Evolutionary conservation across 1,284 basidiomycete genomes (phyloP).

Genomic region (Irpex lacteus): DNA sequence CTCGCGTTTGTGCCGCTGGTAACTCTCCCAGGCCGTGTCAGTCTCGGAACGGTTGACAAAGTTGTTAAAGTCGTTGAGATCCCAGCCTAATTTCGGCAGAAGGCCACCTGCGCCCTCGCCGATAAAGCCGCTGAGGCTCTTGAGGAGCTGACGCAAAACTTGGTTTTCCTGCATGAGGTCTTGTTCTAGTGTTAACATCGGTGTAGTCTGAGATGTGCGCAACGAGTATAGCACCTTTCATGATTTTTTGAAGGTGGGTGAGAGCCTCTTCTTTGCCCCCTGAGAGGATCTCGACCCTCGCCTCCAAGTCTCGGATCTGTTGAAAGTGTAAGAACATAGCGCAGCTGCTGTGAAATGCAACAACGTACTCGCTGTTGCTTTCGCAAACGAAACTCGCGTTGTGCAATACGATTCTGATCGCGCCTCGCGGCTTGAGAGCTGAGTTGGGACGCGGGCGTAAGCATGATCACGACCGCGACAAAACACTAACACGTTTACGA

Average conservation of each 20-base stretch:
- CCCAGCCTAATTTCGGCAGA: slow-evolving; percentile 78
- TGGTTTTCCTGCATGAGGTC: slow-evolving; percentile 90
- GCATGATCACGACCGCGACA: slow-evolving; percentile 28
- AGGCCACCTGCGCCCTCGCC: slow-evolving; percentile 81
- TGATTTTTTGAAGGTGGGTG: slow-evolving; percentile 75
- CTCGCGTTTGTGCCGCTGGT: slow-evolving; percentile 60
- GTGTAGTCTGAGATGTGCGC: neutral
- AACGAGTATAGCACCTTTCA: slow-evolving; percentile 54
- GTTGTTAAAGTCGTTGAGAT: slow-evolving; percentile 71
- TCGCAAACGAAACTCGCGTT: slow-evolving; percentile 86
- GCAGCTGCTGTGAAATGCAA: slow-evolving; percentile 7
- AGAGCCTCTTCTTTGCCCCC: slow-evolving; percentile 87
- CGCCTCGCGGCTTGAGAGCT: slow-evolving; percentile 83
- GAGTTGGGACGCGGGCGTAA: slow-evolving; percentile 28
- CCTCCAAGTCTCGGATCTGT: slow-evolving; percentile 90
- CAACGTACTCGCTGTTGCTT: slow-evolving; percentile 77
- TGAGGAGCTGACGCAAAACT: slow-evolving; percentile 74
- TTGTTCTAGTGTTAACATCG: slow-evolving; percentile 26
- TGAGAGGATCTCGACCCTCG: slow-evolving; percentile 86
- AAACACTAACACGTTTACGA: slow-evolving; percentile 14
- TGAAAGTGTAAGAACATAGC: slow-evolving; percentile 13
- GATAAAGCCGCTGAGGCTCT: slow-evolving; percentile 75
- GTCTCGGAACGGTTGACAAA: slow-evolving; percentile 84
- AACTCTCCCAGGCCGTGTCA: slow-evolving; percentile 88
- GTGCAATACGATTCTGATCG: slow-evolving; percentile 91